Percentiles rank a stretch among this genome's conserved stretches.
Evolutionary conservation across 768 basidiomycete species (phyloP).

Genomic region (Kwoniella shandongensis): DNA sequence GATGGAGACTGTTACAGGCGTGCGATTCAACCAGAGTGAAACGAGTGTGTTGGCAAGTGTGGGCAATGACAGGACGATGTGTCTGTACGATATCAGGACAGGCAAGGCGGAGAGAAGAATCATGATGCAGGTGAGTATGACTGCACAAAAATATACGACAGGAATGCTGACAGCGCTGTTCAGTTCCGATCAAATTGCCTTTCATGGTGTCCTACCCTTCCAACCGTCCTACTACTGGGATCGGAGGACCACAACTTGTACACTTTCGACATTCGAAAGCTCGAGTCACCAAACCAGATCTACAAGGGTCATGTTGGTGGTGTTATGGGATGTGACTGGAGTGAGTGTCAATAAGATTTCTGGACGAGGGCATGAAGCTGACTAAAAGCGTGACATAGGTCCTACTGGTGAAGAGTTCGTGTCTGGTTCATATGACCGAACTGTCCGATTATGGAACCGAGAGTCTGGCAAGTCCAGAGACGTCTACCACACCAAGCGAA

Average conservation of each 20-base stretch:
- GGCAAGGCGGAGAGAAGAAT: conserved; percentile 91
- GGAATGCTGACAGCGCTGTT: conserved; percentile 9
- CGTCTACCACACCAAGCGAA: conserved; percentile 96
- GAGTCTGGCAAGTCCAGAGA: conserved; percentile 77
- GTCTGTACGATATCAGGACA: conserved; percentile 92
- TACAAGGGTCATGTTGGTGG: conserved; percentile 97
- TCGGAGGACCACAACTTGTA: conserved; percentile 99
- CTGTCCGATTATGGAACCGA: conserved; percentile 87
- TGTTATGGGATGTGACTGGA: conserved; percentile 97
- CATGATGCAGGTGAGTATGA: conserved; percentile 72
- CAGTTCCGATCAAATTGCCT: conserved; percentile 86
- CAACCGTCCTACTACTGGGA: conserved; percentile 85
- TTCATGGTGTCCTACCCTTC: conserved; percentile 94
- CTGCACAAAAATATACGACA: not conserved
- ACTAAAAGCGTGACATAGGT: conserved; percentile 20
- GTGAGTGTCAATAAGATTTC: too few relatives aligned
- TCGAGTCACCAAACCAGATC: conserved; percentile 78
- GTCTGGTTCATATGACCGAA: conserved; percentile 94
- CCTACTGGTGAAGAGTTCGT: conserved; percentile 96
- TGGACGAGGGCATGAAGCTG: not conserved
- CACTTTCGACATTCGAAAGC: conserved; percentile 89
- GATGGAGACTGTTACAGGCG: conserved; percentile 80
- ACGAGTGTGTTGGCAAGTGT: conserved; percentile 90
- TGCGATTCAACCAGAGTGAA: conserved; percentile 92
- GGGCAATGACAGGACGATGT: conserved; percentile 92